A percentile compares a stretch with the other conserved stretches of the same genome.
phyloP scores from a whole-genome alignment of 306 rosid species.

The Cucurbita moschata region DNA sequence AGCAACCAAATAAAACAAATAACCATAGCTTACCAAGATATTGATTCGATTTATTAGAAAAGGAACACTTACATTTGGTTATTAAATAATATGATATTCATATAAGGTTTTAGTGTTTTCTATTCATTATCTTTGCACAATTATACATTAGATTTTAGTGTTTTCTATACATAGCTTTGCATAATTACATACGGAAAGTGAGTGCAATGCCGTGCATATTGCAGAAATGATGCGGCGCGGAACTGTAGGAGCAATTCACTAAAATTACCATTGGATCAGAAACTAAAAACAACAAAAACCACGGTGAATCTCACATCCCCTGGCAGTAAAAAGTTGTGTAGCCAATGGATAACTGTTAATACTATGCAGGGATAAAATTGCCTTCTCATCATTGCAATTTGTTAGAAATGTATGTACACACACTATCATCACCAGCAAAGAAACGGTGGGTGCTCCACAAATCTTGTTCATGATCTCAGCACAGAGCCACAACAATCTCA shows the following conservation, averaged over 20 bases:
- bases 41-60: neutral
- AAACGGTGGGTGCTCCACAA: neutral
- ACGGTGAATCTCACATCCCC: slow-evolving; percentile 1
- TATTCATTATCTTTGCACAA: neutral
- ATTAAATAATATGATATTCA: neutral
- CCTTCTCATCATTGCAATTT: neutral
- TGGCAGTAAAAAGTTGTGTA: neutral
- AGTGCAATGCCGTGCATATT: slow-evolving; percentile 13
- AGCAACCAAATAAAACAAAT: neutral
- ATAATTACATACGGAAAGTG: slow-evolving; percentile 3
- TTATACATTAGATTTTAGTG: neutral
- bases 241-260: slow-evolving; percentile 41
- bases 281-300: slow-evolving; percentile 27
- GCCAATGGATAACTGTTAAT: neutral
- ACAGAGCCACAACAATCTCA: neutral
- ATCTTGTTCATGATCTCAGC: neutral
- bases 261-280: slow-evolving; percentile 27
- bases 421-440: neutral
- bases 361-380: neutral
- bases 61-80: neutral
- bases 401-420: neutral
- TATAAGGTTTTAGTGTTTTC: neutral
- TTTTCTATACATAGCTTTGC: slow-evolving; percentile 4
- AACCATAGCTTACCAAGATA: neutral
- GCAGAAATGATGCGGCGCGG: slow-evolving; percentile 73